Evolutionary conservation across 176 grass and related monocot genomes (phyloP).

Genomic region (Echinochloa phyllopogon): DNA sequence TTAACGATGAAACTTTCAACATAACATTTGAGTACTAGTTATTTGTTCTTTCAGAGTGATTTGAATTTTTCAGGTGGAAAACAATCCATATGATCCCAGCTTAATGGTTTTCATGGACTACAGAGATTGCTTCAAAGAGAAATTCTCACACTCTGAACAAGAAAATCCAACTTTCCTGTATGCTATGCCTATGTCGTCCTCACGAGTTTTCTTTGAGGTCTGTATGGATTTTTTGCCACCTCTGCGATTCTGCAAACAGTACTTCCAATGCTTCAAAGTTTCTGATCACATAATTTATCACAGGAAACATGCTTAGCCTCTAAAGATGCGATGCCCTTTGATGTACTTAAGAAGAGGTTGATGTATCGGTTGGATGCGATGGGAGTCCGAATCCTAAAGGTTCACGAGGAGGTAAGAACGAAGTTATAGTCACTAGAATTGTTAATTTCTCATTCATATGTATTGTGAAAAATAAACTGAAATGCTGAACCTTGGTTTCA

Average conservation of each 20-base stretch:
- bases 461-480: conserved; percentile 25
- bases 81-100: conserved; percentile 88
- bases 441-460: conserved; percentile 21
- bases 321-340: conserved; percentile 95
- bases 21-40: conserved; percentile 16
- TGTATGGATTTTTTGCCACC: not conserved
- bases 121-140: conserved; percentile 80
- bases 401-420: conserved; percentile 82
- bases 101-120: conserved; percentile 99
- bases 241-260: not conserved
- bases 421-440: conserved; percentile 22
- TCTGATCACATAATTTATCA: conserved; percentile 31
- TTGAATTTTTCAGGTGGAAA: conserved; percentile 90
- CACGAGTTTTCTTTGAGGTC: conserved; percentile 95
- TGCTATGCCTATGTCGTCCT: conserved; percentile 95
- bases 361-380: conserved; percentile 85
- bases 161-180: conserved; percentile 95
- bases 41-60: conserved; percentile 46
- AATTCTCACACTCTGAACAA: conserved; percentile 57
- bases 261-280: conserved; percentile 5
- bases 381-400: conserved; percentile 80
- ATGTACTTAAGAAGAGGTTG: conserved; percentile 91
- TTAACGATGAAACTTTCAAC: not conserved
- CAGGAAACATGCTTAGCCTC: conserved; percentile 99
- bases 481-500: conserved; percentile 46